Percentiles rank a stretch among this genome's conserved stretches.
Conservation (phyloP, 768 basidiomycete genomes). For the Termitomyces sp. region DNA sequence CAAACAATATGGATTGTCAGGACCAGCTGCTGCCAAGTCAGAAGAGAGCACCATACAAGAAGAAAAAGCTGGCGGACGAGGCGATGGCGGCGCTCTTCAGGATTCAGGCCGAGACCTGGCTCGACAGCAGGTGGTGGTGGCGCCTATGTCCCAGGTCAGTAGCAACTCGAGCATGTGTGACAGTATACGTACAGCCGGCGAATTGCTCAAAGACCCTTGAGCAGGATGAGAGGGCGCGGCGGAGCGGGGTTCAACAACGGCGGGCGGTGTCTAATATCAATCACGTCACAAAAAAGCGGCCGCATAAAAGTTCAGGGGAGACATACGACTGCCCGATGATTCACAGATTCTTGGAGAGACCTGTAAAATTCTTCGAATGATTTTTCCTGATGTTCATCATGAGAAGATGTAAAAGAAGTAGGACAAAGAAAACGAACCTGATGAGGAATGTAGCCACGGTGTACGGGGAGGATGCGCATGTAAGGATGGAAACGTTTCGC, state of each 20-base stretch:
- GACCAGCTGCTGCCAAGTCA: neutral
- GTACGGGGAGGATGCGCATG: neutral
- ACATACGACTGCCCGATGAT: neutral
- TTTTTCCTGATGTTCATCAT: neutral
- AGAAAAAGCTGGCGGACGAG: neutral
- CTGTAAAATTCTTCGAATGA: neutral
- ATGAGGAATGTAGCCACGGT: neutral
- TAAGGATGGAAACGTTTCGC: conserved; percentile 10
- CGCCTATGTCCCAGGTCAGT: neutral
- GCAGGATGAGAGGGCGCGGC: neutral
- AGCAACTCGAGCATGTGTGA: neutral
- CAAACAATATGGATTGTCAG: neutral
- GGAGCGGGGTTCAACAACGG: neutral
- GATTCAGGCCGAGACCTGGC: neutral
- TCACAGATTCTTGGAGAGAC: neutral
- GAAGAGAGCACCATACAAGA: neutral
- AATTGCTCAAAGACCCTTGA: neutral
- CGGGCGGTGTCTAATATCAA: neutral
- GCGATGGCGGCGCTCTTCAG: neutral
- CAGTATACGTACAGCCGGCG: neutral
- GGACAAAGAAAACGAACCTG: neutral
- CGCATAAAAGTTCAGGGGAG: neutral
- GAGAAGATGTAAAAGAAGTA: neutral
- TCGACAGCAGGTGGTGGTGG: neutral
- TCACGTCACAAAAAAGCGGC: neutral